phyloP scores from a whole-genome alignment of 495 filamentous ascomycete species.

The Physcia stellaris region DNA sequence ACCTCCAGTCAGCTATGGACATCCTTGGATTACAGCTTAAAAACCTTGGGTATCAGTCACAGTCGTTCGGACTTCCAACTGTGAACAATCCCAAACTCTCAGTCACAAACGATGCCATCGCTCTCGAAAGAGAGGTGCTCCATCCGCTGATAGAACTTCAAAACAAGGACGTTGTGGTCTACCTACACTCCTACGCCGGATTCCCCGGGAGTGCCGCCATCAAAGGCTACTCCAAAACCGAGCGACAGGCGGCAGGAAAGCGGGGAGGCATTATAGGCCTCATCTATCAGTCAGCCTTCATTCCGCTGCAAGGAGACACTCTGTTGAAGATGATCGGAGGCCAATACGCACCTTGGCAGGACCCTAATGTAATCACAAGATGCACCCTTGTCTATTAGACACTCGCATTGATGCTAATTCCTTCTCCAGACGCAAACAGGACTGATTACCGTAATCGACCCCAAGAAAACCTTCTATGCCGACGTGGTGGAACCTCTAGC shows the following conservation, averaged over 20 bases:
- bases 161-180: conserved; percentile 22
- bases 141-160: conserved; percentile 16
- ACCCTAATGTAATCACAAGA: not conserved
- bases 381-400: not conserved
- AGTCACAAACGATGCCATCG: conserved; percentile 5
- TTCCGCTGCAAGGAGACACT: conserved; percentile 6
- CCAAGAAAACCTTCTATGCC: conserved; percentile 8
- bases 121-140: conserved; percentile 13
- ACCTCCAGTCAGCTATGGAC: conserved; percentile 13
- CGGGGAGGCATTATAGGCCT: conserved; percentile 17
- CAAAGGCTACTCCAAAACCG: conserved; percentile 15
- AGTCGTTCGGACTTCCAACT: conserved; percentile 12
- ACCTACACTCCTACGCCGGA: conserved; percentile 27
- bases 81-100: conserved; percentile 15
- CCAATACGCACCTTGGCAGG: conserved; percentile 6
- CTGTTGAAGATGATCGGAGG: conserved; percentile 7
- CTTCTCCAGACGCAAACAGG: conserved; percentile 1
- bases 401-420: not conserved
- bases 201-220: conserved; percentile 23
- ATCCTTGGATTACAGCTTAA: conserved; percentile 12
- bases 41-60: conserved; percentile 10
- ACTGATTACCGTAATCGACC: conserved; percentile 4
- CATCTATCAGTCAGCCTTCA: conserved; percentile 20
- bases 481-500: conserved; percentile 9
- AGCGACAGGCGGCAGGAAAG: conserved; percentile 14